Conservation (phyloP, 2,329 filamentous ascomycete genomes). For the Colletotrichum sp. region DNA sequence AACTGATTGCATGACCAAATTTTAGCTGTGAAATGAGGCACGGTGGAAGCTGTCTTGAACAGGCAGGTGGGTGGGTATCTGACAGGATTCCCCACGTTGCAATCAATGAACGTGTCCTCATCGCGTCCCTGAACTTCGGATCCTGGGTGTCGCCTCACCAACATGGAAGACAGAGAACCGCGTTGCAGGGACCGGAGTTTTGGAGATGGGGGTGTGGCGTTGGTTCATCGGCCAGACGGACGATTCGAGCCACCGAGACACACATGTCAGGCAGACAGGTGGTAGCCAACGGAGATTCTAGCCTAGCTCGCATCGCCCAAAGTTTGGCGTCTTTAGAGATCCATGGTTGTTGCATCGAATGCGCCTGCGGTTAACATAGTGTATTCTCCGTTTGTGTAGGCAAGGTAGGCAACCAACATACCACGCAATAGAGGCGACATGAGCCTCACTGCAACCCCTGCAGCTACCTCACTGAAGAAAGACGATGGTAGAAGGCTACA, state of each 20-base stretch:
- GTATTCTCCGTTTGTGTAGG: background rate
- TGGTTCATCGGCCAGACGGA: background rate
- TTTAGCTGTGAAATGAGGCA: constrained; percentile 1
- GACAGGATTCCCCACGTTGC: constrained; percentile 5
- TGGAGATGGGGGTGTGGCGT: background rate
- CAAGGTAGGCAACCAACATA: background rate
- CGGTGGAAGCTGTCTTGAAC: constrained; percentile 3
- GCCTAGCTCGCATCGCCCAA: background rate
- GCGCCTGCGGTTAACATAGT: background rate
- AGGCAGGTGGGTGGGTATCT: constrained; percentile 15
- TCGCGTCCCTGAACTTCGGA: background rate
- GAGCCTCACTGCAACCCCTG: background rate
- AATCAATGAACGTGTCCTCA: constrained; percentile 20
- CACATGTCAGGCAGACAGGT: background rate
- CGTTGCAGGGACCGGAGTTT: background rate
- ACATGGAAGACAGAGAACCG: background rate
- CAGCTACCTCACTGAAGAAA: background rate
- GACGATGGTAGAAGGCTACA: background rate
- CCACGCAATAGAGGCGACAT: background rate
- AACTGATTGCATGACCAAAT: background rate
- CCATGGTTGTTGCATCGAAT: background rate
- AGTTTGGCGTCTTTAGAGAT: background rate
- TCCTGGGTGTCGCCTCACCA: background rate
- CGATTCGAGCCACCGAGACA: background rate
- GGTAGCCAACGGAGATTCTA: background rate